These are phyloP conservation scores for Heliocybe sulcata DNA, from an alignment of 1,284 basidiomycete species.

Conservation along the genomic window DNA sequence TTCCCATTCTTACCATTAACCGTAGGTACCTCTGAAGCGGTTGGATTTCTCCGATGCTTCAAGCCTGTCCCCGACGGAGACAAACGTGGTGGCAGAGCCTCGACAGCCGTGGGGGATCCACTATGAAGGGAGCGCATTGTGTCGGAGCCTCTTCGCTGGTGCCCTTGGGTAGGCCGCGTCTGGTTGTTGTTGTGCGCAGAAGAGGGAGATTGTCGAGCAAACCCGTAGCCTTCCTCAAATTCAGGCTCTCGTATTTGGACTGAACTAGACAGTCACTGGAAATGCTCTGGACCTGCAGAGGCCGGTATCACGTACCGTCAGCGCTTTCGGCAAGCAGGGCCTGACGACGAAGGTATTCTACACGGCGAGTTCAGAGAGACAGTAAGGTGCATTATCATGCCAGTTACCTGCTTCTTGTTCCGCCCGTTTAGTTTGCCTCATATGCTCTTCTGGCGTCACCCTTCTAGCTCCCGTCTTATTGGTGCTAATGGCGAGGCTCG, in stretches of 20 bases:
- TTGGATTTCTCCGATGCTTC: conserved; percentile 52
- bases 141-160: conserved; percentile 67
- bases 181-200: conserved; percentile 32
- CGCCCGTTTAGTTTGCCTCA: conserved; percentile 35
- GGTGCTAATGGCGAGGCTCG: conserved; percentile 34
- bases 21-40: conserved; percentile 50
- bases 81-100: conserved; percentile 21
- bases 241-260: background rate
- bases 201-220: conserved; percentile 44
- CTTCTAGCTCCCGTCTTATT: conserved; percentile 32
- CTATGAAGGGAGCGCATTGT: conserved; percentile 45
- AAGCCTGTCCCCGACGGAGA: conserved; percentile 14
- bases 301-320: background rate
- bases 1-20: conserved; percentile 21
- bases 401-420: conserved; percentile 32
- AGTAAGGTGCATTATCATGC: background rate
- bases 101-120: conserved; percentile 33
- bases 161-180: conserved; percentile 25
- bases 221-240: conserved; percentile 6
- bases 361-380: background rate
- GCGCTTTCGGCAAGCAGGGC: background rate
- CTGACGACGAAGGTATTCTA: background rate
- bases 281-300: background rate
- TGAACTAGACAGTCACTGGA: background rate
- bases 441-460: conserved; percentile 44